Percentiles rank a stretch among this genome's conserved stretches.
phyloP scores from a whole-genome alignment of 2,329 filamentous ascomycete genomes.

The Alternaria gaisen region DNA sequence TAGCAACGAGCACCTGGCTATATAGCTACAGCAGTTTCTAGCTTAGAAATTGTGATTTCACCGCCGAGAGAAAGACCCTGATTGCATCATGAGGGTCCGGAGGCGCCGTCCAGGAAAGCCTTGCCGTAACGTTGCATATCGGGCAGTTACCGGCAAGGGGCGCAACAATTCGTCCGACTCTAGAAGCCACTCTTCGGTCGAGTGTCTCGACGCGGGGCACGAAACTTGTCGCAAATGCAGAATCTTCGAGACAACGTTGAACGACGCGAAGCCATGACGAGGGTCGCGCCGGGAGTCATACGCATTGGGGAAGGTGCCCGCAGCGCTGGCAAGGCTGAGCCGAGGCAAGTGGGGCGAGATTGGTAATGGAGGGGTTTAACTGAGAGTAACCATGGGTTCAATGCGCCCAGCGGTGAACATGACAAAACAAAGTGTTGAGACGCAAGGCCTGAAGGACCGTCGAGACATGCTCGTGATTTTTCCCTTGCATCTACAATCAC shows the following conservation, averaged over 20 bases:
- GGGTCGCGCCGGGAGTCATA: slow-evolving; percentile 22
- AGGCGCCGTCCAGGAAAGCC: neutral
- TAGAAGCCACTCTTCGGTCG: slow-evolving; percentile 7
- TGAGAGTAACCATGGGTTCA: neutral
- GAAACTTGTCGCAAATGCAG: slow-evolving; percentile 15
- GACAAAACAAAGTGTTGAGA: neutral
- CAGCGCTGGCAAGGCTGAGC: slow-evolving; percentile 21
- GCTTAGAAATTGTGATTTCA: slow-evolving; percentile 19
- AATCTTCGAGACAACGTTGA: slow-evolving; percentile 14
- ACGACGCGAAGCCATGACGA: slow-evolving; percentile 28
- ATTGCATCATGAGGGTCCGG: slow-evolving; percentile 27
- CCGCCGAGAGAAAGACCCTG: slow-evolving; percentile 15
- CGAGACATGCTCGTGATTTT: neutral
- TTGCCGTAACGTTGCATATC: slow-evolving; percentile 7
- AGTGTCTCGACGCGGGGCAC: slow-evolving; percentile 6
- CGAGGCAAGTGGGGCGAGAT: slow-evolving; percentile 40
- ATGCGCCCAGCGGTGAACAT: slow-evolving; percentile 1
- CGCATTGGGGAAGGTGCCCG: slow-evolving; percentile 26
- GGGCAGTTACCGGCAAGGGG: slow-evolving; percentile 22
- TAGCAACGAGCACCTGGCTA: slow-evolving; percentile 15
- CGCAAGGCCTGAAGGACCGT: slow-evolving; percentile 1
- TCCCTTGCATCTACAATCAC: neutral
- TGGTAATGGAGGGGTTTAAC: slow-evolving; percentile 24
- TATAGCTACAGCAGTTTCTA: slow-evolving; percentile 16
- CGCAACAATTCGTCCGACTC: slow-evolving; percentile 5